Percentiles rank a stretch among this genome's conserved stretches.
Evolutionary conservation across 1,139 yeast species (phyloP).

Genomic region (Pichia sp.): DNA sequence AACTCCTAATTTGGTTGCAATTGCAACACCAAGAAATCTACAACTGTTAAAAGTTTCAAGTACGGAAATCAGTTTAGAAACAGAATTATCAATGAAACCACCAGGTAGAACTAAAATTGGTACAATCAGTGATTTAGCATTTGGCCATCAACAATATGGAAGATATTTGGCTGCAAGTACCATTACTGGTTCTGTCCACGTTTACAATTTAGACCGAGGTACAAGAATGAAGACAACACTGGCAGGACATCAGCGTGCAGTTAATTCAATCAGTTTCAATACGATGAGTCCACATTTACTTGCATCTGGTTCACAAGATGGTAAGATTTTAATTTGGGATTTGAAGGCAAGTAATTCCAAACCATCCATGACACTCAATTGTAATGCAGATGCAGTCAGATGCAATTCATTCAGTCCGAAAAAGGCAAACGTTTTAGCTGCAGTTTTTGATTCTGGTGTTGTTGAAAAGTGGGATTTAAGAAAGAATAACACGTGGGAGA

Average conservation of each 20-base stretch:
- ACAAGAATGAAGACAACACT: slow-evolving; percentile 45
- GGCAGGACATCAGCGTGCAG: slow-evolving; percentile 75
- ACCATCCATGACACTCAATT: slow-evolving; percentile 48
- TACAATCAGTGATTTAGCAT: slow-evolving; percentile 46
- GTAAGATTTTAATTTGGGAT: slow-evolving; percentile 88
- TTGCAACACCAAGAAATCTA: slow-evolving; percentile 60
- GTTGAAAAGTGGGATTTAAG: slow-evolving; percentile 84
- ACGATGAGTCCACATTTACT: slow-evolving; percentile 56
- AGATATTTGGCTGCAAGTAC: slow-evolving; percentile 48
- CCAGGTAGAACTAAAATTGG: slow-evolving; percentile 41
- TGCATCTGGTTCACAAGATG: slow-evolving; percentile 90
- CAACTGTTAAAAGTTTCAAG: slow-evolving; percentile 46
- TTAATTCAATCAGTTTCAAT: slow-evolving; percentile 75
- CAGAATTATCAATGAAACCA: slow-evolving; percentile 34
- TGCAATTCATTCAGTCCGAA: slow-evolving; percentile 61
- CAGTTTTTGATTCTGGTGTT: slow-evolving; percentile 90
- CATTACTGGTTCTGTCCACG: slow-evolving; percentile 48
- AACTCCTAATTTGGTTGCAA: slow-evolving; percentile 45
- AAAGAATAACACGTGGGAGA: slow-evolving; percentile 54
- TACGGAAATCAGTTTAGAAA: slow-evolving; percentile 35
- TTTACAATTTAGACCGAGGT: slow-evolving; percentile 45
- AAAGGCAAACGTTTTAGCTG: slow-evolving; percentile 47
- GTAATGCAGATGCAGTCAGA: slow-evolving; percentile 64
- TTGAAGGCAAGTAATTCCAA: slow-evolving; percentile 51
- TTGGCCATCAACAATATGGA: slow-evolving; percentile 44